These are phyloP conservation scores for Pulveroboletus sp. DNA, from an alignment of 768 basidiomycete genomes.

Conservation along the genomic window DNA sequence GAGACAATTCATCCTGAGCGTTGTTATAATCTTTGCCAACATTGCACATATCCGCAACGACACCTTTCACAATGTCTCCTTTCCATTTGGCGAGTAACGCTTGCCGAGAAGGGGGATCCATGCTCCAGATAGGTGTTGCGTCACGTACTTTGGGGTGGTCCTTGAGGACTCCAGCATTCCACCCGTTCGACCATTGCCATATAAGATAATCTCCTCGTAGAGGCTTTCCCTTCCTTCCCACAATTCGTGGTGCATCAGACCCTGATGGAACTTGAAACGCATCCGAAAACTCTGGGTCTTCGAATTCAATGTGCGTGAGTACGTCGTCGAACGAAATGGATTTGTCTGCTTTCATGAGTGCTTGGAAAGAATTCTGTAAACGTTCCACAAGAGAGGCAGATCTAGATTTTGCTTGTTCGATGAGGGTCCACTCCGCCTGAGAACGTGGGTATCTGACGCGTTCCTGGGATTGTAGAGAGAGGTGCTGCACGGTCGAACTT, in stretches of 20 bases:
- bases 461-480: slow-evolving; percentile 43
- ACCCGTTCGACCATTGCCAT: slow-evolving; percentile 42
- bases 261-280: slow-evolving; percentile 44
- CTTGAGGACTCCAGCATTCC: slow-evolving; percentile 41
- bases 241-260: slow-evolving; percentile 39
- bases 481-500: slow-evolving; percentile 41
- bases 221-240: slow-evolving; percentile 38
- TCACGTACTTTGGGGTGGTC: slow-evolving; percentile 19
- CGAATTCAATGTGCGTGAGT: slow-evolving; percentile 48
- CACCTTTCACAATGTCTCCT: slow-evolving; percentile 31
- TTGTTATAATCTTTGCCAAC: slow-evolving; percentile 39
- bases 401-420: slow-evolving; percentile 36
- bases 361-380: slow-evolving; percentile 32
- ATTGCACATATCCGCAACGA: slow-evolving; percentile 32
- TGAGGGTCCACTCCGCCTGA: slow-evolving; percentile 36
- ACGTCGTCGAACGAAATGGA: slow-evolving; percentile 28
- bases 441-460: slow-evolving; percentile 19
- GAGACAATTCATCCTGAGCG: slow-evolving; percentile 32
- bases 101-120: slow-evolving; percentile 30
- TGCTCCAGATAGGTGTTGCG: slow-evolving; percentile 35
- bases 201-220: slow-evolving; percentile 41
- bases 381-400: slow-evolving; percentile 8
- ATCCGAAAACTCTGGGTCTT: slow-evolving; percentile 39
- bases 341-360: slow-evolving; percentile 18
- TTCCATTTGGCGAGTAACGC: slow-evolving; percentile 33